Conservation (phyloP, 371 early-diverging fungal species). For the Zychaea mexicana region DNA sequence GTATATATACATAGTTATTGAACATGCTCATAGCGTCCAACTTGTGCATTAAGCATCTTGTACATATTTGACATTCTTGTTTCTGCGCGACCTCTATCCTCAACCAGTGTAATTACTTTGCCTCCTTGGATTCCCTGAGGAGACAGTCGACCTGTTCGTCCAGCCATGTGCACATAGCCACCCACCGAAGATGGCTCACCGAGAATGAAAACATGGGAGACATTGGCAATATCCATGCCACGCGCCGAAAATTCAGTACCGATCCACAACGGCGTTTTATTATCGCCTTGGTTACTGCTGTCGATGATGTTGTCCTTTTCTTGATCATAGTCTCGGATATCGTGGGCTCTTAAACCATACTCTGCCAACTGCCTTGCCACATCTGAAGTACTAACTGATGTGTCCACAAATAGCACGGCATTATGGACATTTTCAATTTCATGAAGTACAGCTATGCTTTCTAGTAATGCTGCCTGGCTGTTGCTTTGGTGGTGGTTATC, state of each 20-base stretch:
- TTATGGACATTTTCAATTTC: constrained; percentile 50
- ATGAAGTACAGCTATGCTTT: constrained; percentile 54
- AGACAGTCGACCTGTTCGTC: constrained; percentile 76
- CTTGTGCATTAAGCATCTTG: constrained; percentile 33
- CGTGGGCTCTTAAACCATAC: constrained; percentile 23
- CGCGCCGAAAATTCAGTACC: constrained; percentile 82
- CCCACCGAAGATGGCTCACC: constrained; percentile 64
- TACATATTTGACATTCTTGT: constrained; percentile 40
- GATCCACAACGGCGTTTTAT: constrained; percentile 43
- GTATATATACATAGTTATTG: constrained; percentile 19
- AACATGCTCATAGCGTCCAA: constrained; percentile 34
- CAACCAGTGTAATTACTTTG: constrained; percentile 58
- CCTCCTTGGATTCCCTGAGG: constrained; percentile 41
- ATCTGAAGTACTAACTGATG: constrained; percentile 25
- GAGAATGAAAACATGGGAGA: constrained; percentile 85
- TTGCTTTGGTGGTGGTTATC: constrained; percentile 58
- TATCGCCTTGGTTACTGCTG: not conserved
- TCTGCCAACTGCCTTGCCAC: constrained; percentile 29
- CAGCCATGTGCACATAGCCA: constrained; percentile 85
- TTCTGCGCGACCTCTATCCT: constrained; percentile 46
- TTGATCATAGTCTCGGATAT: constrained; percentile 28
- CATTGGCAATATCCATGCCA: constrained; percentile 87
- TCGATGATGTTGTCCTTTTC: not conserved
- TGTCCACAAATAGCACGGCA: constrained; percentile 64
- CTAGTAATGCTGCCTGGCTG: constrained; percentile 44